Percentiles rank a stretch among this genome's conserved stretches.
phyloP scores from a whole-genome alignment of 805 yeast genomes.

The Candida chauliodis region DNA sequence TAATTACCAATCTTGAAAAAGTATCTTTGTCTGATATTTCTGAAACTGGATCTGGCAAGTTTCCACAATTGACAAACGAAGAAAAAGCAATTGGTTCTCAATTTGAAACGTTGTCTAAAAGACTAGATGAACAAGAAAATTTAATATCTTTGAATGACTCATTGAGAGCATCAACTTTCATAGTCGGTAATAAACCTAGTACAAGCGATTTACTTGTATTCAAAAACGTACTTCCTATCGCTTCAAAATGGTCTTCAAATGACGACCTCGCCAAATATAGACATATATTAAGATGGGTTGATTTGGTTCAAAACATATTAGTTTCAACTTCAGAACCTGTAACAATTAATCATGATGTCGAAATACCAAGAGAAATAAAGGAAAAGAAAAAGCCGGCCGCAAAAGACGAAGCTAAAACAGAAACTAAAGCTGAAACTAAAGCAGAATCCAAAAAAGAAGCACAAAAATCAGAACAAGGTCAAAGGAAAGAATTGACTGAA shows the following conservation, averaged over 20 bases:
- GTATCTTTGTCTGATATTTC: conserved; percentile 26
- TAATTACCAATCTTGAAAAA: conserved; percentile 25
- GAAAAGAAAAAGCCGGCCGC: conserved; percentile 51
- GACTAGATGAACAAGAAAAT: conserved; percentile 47
- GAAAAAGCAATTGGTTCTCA: conserved; percentile 75
- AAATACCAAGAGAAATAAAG: conserved; percentile 72
- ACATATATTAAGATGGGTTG: conserved; percentile 92
- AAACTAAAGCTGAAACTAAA: conserved; percentile 9
- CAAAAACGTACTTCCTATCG: conserved; percentile 59
- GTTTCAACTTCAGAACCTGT: conserved; percentile 50
- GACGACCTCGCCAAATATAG: conserved; percentile 62
- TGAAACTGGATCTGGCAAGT: conserved; percentile 13
- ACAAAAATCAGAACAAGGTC: conserved; percentile 35
- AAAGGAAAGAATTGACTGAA: conserved; percentile 28
- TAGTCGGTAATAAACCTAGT: conserved; percentile 65
- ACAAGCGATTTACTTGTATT: conserved; percentile 71
- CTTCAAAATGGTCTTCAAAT: conserved; percentile 49
- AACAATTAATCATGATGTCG: conserved; percentile 54
- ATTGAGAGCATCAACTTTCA: conserved; percentile 66
- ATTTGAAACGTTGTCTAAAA: conserved; percentile 69
- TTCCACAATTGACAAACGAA: conserved; percentile 34
- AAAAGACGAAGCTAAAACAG: conserved; percentile 16
- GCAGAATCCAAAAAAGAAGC: conserved; percentile 26
- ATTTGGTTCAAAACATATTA: conserved; percentile 71
- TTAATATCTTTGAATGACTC: conserved; percentile 56